Conservation (phyloP, 495 filamentous ascomycete genomes). For the Pyrenula aspistea region DNA sequence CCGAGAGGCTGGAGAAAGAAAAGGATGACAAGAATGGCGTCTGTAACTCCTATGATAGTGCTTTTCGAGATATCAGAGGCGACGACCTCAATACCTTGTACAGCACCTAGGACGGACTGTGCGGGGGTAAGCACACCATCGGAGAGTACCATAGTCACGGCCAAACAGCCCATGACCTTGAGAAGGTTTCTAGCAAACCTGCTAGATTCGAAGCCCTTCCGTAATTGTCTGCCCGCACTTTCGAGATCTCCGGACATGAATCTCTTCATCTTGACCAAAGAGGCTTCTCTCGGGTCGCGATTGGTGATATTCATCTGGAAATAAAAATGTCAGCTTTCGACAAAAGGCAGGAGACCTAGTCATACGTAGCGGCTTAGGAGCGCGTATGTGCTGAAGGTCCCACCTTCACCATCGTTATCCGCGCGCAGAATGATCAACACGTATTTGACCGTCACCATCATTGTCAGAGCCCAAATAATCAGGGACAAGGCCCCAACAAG, state of each 20-base stretch:
- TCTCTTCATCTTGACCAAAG: slow-evolving; percentile 48
- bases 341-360: slow-evolving; percentile 2
- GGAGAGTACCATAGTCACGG: slow-evolving; percentile 55
- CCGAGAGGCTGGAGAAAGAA: slow-evolving; percentile 63
- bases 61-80: slow-evolving; percentile 20
- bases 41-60: slow-evolving; percentile 54
- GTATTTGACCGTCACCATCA: slow-evolving; percentile 69
- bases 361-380: slow-evolving; percentile 58
- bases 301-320: slow-evolving; percentile 24
- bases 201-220: slow-evolving; percentile 47
- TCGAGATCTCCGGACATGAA: slow-evolving; percentile 41
- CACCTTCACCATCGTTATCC: slow-evolving; percentile 69
- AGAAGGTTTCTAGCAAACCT: slow-evolving; percentile 36
- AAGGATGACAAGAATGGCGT: slow-evolving; percentile 55
- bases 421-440: slow-evolving; percentile 54
- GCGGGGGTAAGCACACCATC: slow-evolving; percentile 62
- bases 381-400: slow-evolving; percentile 62
- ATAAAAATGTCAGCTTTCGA: background rate
- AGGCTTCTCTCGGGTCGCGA: slow-evolving; percentile 41
- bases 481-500: slow-evolving; percentile 60
- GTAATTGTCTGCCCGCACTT: slow-evolving; percentile 34
- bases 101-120: slow-evolving; percentile 56
- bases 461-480: slow-evolving; percentile 60
- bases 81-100: slow-evolving; percentile 45
- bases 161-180: slow-evolving; percentile 57